These are phyloP conservation scores for Leishmania lainsoni DNA, from an alignment of 208 protist genomes.

Conservation along the genomic window DNA sequence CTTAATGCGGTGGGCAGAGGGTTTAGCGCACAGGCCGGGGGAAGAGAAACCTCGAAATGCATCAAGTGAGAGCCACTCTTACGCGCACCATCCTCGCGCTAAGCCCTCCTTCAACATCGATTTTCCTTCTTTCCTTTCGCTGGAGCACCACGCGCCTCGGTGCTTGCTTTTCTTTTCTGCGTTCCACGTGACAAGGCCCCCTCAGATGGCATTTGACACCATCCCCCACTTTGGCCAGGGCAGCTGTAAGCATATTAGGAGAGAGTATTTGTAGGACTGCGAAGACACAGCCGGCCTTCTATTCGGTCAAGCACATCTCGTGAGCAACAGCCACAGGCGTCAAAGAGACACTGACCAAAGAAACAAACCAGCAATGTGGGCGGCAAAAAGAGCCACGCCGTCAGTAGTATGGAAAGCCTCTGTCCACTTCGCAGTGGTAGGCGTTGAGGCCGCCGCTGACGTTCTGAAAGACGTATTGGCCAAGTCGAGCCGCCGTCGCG, in stretches of 20 bases:
- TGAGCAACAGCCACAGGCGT: background rate
- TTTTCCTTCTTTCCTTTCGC: background rate
- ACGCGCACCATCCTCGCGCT: background rate
- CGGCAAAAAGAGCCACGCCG: background rate
- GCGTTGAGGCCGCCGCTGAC: constrained; percentile 87
- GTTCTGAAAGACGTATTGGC: constrained; percentile 41
- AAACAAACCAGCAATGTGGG: background rate
- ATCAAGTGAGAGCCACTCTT: constrained; percentile 4
- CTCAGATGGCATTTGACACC: background rate
- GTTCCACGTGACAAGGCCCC: background rate
- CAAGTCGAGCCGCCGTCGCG: background rate
- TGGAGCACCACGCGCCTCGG: background rate
- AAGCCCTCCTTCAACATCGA: background rate
- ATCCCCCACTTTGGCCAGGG: background rate
- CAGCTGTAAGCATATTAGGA: background rate
- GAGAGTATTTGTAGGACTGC: background rate
- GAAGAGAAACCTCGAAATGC: constrained; percentile 4
- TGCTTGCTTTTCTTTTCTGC: background rate
- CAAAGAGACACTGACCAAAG: background rate
- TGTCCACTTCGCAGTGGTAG: constrained; percentile 60
- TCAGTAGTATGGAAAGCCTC: constrained; percentile 79
- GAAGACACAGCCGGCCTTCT: background rate
- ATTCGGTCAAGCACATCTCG: background rate
- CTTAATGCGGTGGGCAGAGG: background rate
- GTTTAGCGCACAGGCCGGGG: background rate